Evolutionary conservation across 2,329 filamentous ascomycete genomes (phyloP), one percentile per base, ranked within the genome.

Genomic region (Fusarium temperatum): DNA sequence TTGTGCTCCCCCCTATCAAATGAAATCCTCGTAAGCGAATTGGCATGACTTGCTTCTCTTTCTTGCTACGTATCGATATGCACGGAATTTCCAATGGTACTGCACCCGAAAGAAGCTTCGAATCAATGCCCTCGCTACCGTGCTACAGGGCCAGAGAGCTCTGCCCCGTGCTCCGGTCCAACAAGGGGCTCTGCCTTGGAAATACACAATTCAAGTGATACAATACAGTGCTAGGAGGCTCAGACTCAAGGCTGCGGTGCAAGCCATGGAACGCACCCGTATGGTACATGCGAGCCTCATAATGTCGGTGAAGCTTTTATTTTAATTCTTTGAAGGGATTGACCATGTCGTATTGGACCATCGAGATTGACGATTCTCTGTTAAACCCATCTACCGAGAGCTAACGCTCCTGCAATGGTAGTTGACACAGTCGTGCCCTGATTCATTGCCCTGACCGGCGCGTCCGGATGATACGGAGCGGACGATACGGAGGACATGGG

Each of bases 161-260:
- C 36, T 57, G 17, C 41, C 26, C 26, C 55, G 44, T 67, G 65
- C 57, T 50, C 44, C 32, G 18, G 26, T 47, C 12, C 24, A 56
- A 48, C 66, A 73, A 72, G 70, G 70, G 70, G 57, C 59, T 71
- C 70, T 73, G 70, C 70, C 71, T 73, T 73, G 70, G 66, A 73
- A 70, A 63, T 47, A 45, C 18, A 30, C 45, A 30, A 18, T 26
- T 15, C 38, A 24, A 38, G 51, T 64, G 66, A 56, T 20, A 41
- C 50, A 24, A 35, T 17, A 35, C 32, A 35, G 32, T 35, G 32
- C 32, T 0, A 36, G 35, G 35, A 36, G 68, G 60, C 63, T 67
- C 45, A 55, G 45, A 53, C 64, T 72, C 30, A 54, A 65, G 66
- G 44, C 58, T 73, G 70, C 67, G 71, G 61, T 70, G 53, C 54